These are phyloP conservation scores for Lentinula boryana DNA, from an alignment of 768 basidiomycete species.

Conservation along the genomic window DNA sequence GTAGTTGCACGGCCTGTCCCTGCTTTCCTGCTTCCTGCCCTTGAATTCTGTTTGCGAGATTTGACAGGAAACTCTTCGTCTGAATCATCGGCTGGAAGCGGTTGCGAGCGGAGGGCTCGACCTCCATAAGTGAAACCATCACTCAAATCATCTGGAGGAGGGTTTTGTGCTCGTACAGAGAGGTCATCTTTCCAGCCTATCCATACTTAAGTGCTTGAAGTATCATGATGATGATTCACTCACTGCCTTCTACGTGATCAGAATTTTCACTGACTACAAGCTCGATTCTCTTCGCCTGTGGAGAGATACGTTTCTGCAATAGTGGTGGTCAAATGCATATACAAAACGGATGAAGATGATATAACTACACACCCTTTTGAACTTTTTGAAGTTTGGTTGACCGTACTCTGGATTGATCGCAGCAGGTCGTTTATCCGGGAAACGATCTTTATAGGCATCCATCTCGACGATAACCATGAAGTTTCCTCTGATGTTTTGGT, in stretches of 20 bases:
- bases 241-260: constrained; percentile 50
- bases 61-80: constrained; percentile 7
- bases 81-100: constrained; percentile 3
- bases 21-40: constrained; percentile 16
- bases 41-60: constrained; percentile 12
- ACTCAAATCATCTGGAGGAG: background rate
- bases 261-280: constrained; percentile 44
- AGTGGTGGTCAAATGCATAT: background rate
- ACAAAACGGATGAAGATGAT: background rate
- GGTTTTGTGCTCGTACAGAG: background rate
- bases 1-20: constrained; percentile 13
- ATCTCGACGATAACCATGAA: constrained; percentile 76
- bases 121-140: background rate
- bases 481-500: constrained; percentile 58
- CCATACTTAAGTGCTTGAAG: too few species aligned
- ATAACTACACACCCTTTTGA: constrained; percentile 47
- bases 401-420: constrained; percentile 27
- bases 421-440: background rate
- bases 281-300: constrained; percentile 34
- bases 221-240: constrained; percentile 10
- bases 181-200: background rate
- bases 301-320: constrained; percentile 20
- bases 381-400: constrained; percentile 70
- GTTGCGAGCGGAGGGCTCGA: constrained; percentile 6
- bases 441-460: constrained; percentile 38